These are phyloP conservation scores for Calcarisporium arbuscula DNA, from an alignment of 2,329 filamentous ascomycete species.

Conservation along the genomic window DNA sequence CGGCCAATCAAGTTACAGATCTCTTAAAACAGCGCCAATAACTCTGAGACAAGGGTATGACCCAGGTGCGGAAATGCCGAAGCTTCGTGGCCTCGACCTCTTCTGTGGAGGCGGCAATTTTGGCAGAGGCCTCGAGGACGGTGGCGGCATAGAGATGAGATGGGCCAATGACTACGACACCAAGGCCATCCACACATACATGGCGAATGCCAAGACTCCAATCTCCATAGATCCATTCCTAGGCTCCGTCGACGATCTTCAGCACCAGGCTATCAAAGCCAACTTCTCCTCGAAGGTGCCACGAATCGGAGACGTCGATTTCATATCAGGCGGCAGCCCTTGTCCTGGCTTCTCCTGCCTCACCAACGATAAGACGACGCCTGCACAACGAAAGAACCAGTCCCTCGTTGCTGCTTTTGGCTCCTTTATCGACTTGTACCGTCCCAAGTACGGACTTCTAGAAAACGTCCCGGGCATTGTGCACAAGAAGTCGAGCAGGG, in stretches of 20 bases:
- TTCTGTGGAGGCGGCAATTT: conserved; percentile 77
- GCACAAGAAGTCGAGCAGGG: conserved; percentile 33
- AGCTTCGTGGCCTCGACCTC: conserved; percentile 59
- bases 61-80: conserved; percentile 26
- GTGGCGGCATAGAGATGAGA: conserved; percentile 55
- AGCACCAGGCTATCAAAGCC: conserved; percentile 49
- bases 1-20: conserved; percentile 17
- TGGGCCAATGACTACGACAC: conserved; percentile 63
- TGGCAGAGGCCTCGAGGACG: conserved; percentile 69
- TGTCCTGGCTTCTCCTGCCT: conserved; percentile 69
- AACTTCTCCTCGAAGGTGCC: conserved; percentile 43
- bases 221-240: conserved; percentile 48
- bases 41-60: conserved; percentile 51
- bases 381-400: conserved; percentile 58
- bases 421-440: conserved; percentile 67
- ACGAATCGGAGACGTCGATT: conserved; percentile 55
- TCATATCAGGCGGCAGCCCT: conserved; percentile 67
- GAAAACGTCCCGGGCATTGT: conserved; percentile 72
- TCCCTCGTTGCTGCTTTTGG: conserved; percentile 73
- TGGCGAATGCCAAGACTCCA: conserved; percentile 51
- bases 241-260: conserved; percentile 66
- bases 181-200: conserved; percentile 64
- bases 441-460: conserved; percentile 66
- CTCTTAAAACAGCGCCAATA: conserved; percentile 27
- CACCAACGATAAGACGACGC: conserved; percentile 51